Evolutionary conservation across 202 grass and related monocot species (phyloP), one percentile per base, ranked within the genome.

Genomic region (Sporobolus alterniflorus): DNA sequence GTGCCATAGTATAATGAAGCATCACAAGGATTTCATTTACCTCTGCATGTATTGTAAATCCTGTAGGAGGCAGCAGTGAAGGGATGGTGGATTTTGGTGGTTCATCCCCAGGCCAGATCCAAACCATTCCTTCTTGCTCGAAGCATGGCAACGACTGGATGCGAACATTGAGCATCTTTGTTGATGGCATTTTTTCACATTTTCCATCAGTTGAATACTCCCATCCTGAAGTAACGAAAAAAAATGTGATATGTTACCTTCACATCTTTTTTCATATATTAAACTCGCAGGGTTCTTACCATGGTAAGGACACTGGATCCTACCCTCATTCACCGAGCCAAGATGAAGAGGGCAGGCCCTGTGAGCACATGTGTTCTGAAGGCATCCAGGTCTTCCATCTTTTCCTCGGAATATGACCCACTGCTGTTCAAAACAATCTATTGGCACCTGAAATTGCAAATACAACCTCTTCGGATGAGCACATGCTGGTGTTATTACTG

Each of bases 141-240:
- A 96, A 94, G 71, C 96, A 99, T 31, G 93, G 89, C 82, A 99
- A 89, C 71, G 96, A 83, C 48, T 69, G 86, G 68, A 99, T 94
- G 43, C 84, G 88, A 33, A 96, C 88, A 30, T 94, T 33, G 16
- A 99, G 83, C 87, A 85, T 96, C 60, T 48, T 89, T 18, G 96
- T 99, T 31, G 96, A 99, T 82, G 96, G 96, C 96, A 99, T 99
- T 80, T 99, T 99, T 76, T 99, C 91, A 48, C 96, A 96, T 71
- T 96, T 94, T 28, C 96, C 96, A 9, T 99, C 89, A 17, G 91
- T 96, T 6, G 93, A 94, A 54, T 99, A 99, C 71, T 99, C 96
- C 96, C 96, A 99, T 2, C 96, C 96, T 99, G 83, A 87, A 92
- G 20, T 59, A 59, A 26, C 26, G 51, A 55, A 14, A 44, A 10